Base-by-base conservation (phyloP, 2,329 filamentous ascomycete species). In the Trichophyton simii region DNA sequence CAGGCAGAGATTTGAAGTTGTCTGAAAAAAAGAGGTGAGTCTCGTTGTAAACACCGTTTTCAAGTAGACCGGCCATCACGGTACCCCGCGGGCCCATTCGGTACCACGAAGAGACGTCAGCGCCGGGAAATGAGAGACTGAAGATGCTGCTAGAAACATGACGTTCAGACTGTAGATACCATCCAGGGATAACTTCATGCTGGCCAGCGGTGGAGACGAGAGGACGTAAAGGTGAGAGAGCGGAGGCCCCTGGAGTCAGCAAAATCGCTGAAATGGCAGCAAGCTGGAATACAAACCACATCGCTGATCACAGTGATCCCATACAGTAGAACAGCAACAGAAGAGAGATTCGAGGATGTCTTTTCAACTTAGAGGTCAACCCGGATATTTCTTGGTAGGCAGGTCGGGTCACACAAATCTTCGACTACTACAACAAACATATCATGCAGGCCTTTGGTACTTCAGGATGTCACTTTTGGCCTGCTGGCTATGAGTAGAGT, bases 1-100 rank as follows among this genome's bases (percentile, higher is more conserved):
- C 66, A 58, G 82, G 75, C 41, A 83, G 67, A 13, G 70, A 66
- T 8, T 75, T 65, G 42, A 83, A 71, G 62, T 80, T 79, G 25
- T 80, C 72, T 0, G 81, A 84, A 68, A 78, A 83, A 70, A 84
- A 86, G 0, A 86, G 68, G 0, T 80, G 70, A 0, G 71, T 70
- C 54, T 85, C 82, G 22, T 77, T 74, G 70, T 82, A 83, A 11
- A 80, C 72, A 1, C 76, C 76, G 4, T 76, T 78, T 7, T 78
- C 72, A n/a, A 86, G 68, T 2, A 86, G 72, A 31, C 82, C 81
- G 0, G 77, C 80, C 78, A 85, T 81, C 1, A 85, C 71, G 0
- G 83, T 85, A 62, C 77, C 80, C 13, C 76, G 76, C 0, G 81
- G 74, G 4, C 75, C 68, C 42, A 81, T 72, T 9, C 77, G 76